A percentile compares a stretch with the other conserved stretches of the same genome.
These are phyloP conservation scores for Camellia lanceoleosa DNA, from an alignment of 148 eudicot species.

Conservation along the genomic window DNA sequence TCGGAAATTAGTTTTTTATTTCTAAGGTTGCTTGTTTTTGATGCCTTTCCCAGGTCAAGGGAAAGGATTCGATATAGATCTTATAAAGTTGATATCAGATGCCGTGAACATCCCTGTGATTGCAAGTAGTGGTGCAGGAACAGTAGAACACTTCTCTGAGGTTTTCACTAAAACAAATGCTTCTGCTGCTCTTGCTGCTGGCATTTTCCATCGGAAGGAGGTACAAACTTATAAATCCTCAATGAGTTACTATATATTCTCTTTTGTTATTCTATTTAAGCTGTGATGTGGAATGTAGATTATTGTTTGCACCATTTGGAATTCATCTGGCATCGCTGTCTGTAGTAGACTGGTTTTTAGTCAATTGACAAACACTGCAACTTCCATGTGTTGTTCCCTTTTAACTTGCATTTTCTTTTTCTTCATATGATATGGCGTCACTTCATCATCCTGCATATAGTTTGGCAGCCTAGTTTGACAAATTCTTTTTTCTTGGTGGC, in stretches of 20 bases:
- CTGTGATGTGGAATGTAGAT: not conserved
- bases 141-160: constrained; percentile 77
- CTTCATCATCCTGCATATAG: not conserved
- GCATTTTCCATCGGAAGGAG: constrained; percentile 94
- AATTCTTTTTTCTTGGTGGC: too few relatives aligned
- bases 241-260: not conserved
- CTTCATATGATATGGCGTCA: not conserved
- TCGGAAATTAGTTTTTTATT: not conserved
- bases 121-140: constrained; percentile 98
- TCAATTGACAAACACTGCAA: not conserved
- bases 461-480: too few relatives aligned
- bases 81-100: constrained; percentile 70
- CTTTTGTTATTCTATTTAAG: not conserved
- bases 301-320: too few relatives aligned
- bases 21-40: constrained; percentile 13
- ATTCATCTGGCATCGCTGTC: not conserved
- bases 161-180: constrained; percentile 88
- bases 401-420: not conserved
- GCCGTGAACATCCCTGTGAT: constrained; percentile 91
- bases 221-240: constrained; percentile 24
- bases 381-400: not conserved
- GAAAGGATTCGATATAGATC: constrained; percentile 86
- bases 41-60: constrained; percentile 71
- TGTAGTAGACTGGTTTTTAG: not conserved
- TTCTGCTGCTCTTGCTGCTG: constrained; percentile 99